Conservation (phyloP, 345 rosid genomes). For the Salix caprea region DNA sequence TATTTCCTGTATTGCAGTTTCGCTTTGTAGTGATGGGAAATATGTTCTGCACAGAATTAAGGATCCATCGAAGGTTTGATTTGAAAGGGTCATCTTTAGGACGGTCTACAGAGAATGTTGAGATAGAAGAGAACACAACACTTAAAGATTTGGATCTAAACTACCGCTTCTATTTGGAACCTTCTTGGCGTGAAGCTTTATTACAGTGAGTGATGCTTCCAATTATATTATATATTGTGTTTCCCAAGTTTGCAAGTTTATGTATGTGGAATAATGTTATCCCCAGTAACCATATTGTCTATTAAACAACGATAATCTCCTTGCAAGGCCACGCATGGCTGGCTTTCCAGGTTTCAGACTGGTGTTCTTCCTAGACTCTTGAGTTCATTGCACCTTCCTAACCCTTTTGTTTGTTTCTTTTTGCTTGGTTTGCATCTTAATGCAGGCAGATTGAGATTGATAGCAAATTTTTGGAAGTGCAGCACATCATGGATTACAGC, state of each 20-base stretch:
- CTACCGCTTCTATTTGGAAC: conserved; percentile 77
- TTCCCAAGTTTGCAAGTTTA: background rate
- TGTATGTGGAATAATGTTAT: too few species aligned
- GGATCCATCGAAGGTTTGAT: conserved; percentile 94
- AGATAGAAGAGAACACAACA: conserved; percentile 90
- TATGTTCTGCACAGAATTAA: conserved; percentile 95
- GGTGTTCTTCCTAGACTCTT: background rate
- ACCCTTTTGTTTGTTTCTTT: background rate
- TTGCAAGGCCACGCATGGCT: background rate
- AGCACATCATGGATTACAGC: conserved; percentile 96
- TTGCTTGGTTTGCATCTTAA: conserved; percentile 6
- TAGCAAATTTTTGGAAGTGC: conserved; percentile 74
- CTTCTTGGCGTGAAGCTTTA: conserved; percentile 89
- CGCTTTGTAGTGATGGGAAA: conserved; percentile 99
- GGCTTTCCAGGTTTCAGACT: conserved; percentile 4
- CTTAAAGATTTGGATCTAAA: conserved; percentile 93
- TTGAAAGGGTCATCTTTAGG: conserved; percentile 94
- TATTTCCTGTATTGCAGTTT: conserved; percentile 53
- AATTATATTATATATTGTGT: background rate
- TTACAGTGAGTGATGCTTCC: conserved; percentile 48
- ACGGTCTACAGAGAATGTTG: conserved; percentile 85
- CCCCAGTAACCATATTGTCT: too few species aligned
- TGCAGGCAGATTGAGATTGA: conserved; percentile 85
- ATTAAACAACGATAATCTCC: background rate
- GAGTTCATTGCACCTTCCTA: background rate